Evolutionary conservation across 116 monocot species (phyloP).

Genomic region (Papilionanthe hybrid): DNA sequence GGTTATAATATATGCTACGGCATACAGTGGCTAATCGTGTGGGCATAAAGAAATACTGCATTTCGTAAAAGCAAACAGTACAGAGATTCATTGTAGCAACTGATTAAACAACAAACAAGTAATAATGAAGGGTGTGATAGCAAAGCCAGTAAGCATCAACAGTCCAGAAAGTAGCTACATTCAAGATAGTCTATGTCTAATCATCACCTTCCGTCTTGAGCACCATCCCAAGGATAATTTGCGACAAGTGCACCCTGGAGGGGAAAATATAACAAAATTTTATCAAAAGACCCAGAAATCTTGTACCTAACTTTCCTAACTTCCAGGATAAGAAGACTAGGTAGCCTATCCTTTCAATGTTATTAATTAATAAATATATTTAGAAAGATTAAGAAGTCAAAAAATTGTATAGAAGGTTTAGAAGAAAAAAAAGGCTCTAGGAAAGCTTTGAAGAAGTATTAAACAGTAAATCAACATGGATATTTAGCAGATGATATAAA

Average conservation of each 20-base stretch:
- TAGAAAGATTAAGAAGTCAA: background rate
- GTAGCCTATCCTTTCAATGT: background rate
- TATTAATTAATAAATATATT: constrained; percentile 1
- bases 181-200: constrained; percentile 1
- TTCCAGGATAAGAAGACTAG: background rate
- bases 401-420: background rate
- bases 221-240: constrained; percentile 99
- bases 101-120: background rate
- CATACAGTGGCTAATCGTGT: background rate
- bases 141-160: background rate
- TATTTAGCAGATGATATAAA: background rate
- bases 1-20: background rate
- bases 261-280: constrained; percentile 12
- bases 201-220: constrained; percentile 58
- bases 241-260: constrained; percentile 96
- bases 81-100: background rate
- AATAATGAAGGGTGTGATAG: background rate
- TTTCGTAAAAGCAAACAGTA: background rate
- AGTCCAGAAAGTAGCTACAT: background rate
- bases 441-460: background rate
- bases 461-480: background rate
- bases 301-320: background rate
- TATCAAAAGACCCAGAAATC: background rate
- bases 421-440: background rate
- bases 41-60: background rate